A percentile compares a stretch with the other conserved stretches of the same genome.
Evolutionary conservation across 2,329 filamentous ascomycete species (phyloP).

Genomic region (Scedosporium dehoogii): DNA sequence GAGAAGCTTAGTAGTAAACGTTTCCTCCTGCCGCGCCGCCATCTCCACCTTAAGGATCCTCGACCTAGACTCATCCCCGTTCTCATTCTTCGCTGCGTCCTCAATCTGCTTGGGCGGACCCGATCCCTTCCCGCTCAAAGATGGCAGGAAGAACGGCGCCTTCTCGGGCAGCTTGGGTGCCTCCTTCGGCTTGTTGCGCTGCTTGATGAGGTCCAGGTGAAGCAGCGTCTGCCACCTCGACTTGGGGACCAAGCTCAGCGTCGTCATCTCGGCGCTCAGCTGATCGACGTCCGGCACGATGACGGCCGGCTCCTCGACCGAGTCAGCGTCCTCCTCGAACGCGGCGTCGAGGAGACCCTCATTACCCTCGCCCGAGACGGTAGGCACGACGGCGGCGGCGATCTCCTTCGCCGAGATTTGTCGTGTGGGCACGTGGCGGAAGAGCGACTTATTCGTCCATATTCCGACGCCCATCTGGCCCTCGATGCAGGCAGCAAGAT

Average conservation of each 20-base stretch:
- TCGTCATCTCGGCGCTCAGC: constrained; percentile 73
- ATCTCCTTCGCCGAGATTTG: constrained; percentile 75
- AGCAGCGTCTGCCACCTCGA: constrained; percentile 90
- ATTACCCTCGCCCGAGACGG: constrained; percentile 73
- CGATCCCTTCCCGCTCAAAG: constrained; percentile 33
- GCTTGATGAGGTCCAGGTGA: constrained; percentile 83
- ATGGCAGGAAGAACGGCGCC: constrained; percentile 89
- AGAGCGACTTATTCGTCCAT: constrained; percentile 91
- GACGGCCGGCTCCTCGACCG: constrained; percentile 40
- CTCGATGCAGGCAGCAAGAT: constrained; percentile 79
- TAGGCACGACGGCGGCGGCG: constrained; percentile 54
- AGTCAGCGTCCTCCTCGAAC: constrained; percentile 43
- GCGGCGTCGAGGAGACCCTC: constrained; percentile 67
- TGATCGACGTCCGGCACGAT: constrained; percentile 58
- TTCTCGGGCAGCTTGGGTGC: constrained; percentile 87
- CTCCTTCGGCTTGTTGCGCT: constrained; percentile 89
- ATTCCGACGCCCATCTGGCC: constrained; percentile 81
- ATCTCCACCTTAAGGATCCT: constrained; percentile 58
- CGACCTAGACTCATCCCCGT: constrained; percentile 37
- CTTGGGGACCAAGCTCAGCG: constrained; percentile 79
- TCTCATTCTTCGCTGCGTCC: constrained; percentile 19
- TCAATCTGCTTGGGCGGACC: constrained; percentile 14
- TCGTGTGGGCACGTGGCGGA: constrained; percentile 76
- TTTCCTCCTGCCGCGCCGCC: constrained; percentile 43
- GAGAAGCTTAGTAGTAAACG: constrained; percentile 48